Evolutionary conservation across 495 filamentous ascomycete species (phyloP).

Genomic region (Aspergillus taichungensis): DNA sequence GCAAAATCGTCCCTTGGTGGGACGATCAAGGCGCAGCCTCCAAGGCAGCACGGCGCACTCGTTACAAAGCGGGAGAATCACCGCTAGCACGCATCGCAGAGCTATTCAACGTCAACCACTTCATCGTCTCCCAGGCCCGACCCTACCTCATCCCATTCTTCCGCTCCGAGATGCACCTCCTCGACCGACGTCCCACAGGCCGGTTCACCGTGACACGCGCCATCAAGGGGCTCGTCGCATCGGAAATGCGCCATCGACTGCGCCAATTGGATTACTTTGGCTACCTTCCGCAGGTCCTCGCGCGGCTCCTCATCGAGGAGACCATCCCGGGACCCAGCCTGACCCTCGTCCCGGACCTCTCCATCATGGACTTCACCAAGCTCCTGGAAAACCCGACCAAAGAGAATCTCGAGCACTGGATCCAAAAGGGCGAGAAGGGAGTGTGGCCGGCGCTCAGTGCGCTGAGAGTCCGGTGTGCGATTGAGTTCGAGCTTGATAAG

Average conservation of each 20-base stretch:
- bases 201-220: conserved; percentile 50
- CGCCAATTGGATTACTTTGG: conserved; percentile 72
- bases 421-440: conserved; percentile 70
- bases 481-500: conserved; percentile 80
- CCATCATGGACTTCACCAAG: conserved; percentile 58
- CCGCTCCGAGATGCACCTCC: conserved; percentile 68
- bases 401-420: conserved; percentile 75
- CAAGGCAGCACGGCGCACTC: conserved; percentile 56
- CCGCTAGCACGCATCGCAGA: conserved; percentile 78
- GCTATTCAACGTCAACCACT: conserved; percentile 96
- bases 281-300: conserved; percentile 57
- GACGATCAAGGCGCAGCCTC: conserved; percentile 58
- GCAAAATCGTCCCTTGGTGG: conserved; percentile 72
- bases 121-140: conserved; percentile 92
- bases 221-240: conserved; percentile 57
- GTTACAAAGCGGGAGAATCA: conserved; percentile 66
- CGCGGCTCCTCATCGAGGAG: conserved; percentile 81
- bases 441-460: conserved; percentile 90
- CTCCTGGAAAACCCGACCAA: conserved; percentile 74
- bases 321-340: conserved; percentile 71
- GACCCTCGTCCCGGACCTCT: conserved; percentile 76
- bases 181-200: conserved; percentile 52
- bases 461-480: conserved; percentile 70
- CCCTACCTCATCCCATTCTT: conserved; percentile 90
- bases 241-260: conserved; percentile 77